Conservation (phyloP, 768 basidiomycete species). For the Harrya chromipes region DNA sequence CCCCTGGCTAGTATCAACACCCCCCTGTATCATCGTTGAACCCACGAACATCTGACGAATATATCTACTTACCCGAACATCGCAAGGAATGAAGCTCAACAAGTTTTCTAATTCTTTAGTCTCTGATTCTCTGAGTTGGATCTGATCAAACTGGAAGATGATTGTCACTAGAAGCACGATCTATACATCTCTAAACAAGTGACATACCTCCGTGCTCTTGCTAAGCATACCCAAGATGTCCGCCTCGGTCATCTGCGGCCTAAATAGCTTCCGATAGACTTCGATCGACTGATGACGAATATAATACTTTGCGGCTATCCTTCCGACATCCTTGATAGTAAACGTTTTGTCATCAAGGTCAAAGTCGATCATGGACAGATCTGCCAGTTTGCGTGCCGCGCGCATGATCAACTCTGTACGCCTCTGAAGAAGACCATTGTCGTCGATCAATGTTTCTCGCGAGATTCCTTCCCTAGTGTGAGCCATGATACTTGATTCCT, state of each 20-base stretch:
- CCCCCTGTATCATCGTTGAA: constrained; percentile 46
- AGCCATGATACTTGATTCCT: background rate
- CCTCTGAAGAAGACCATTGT: constrained; percentile 69
- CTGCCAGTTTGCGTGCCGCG: constrained; percentile 65
- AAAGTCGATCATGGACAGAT: constrained; percentile 79
- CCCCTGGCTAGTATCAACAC: constrained; percentile 58
- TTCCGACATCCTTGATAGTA: constrained; percentile 83
- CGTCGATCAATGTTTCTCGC: constrained; percentile 62
- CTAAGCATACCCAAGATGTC: constrained; percentile 86
- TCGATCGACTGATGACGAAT: constrained; percentile 83
- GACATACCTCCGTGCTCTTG: constrained; percentile 81
- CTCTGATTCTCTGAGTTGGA: constrained; percentile 91
- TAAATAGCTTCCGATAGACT: constrained; percentile 78
- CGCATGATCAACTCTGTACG: constrained; percentile 62
- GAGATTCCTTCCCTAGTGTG: constrained; percentile 55
- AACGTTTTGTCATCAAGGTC: constrained; percentile 58
- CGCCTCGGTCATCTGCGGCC: constrained; percentile 86
- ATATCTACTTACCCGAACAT: constrained; percentile 58
- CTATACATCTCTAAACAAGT: background rate
- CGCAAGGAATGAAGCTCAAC: constrained; percentile 69
- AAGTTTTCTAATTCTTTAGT: constrained; percentile 74
- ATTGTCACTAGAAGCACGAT: background rate
- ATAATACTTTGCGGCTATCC: constrained; percentile 97
- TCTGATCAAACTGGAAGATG: constrained; percentile 77
- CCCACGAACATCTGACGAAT: background rate